phyloP scores from a whole-genome alignment of 116 monocot genomes.

The Iris pallida region DNA sequence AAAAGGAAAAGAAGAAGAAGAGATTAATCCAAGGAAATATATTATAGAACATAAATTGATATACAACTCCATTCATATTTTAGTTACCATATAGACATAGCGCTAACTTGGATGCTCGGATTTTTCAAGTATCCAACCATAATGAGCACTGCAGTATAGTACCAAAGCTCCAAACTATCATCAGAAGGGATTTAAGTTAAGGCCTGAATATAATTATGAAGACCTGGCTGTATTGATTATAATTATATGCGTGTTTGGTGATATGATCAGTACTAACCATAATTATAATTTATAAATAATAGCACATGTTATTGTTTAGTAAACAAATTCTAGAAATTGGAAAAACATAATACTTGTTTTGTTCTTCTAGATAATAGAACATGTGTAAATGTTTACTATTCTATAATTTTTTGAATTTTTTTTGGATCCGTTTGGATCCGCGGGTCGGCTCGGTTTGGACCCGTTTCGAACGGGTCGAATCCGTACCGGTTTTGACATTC shows the following conservation, averaged over 20 bases:
- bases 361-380: too few species aligned
- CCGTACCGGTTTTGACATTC: too few species aligned
- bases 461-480: too few species aligned
- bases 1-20: background rate
- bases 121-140: constrained; percentile 69
- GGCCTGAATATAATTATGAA: background rate
- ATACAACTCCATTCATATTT: background rate
- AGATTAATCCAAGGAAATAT: background rate
- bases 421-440: too few species aligned
- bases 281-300: too few species aligned
- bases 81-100: constrained; percentile 69
- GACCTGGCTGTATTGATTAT: background rate
- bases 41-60: background rate
- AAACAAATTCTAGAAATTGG: too few species aligned
- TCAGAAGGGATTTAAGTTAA: constrained; percentile 7
- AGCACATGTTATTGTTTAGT: too few species aligned
- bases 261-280: constrained; percentile 36
- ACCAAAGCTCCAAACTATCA: constrained; percentile 89
- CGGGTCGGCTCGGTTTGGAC: too few species aligned
- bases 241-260: too few species aligned
- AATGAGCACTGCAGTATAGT: constrained; percentile 78
- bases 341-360: too few species aligned
- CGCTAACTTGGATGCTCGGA: constrained; percentile 54
- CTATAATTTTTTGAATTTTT: too few species aligned
- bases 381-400: too few species aligned